Percentiles rank a stretch among this genome's conserved stretches.
Conservation (phyloP, 2,329 filamentous ascomycete genomes). For the Beauveria pseudobassiana region DNA sequence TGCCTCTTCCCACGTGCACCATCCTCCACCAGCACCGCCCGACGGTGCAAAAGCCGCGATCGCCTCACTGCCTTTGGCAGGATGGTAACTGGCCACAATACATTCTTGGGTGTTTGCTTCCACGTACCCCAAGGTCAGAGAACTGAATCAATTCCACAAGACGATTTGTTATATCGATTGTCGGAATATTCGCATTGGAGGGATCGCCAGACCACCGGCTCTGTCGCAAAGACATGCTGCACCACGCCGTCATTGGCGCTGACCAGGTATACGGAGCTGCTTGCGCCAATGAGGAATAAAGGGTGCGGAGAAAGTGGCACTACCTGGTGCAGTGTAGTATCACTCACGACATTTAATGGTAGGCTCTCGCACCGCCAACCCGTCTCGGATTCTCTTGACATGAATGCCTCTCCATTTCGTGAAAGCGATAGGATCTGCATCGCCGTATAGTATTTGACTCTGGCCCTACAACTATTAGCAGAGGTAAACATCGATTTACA, state of each 20-base stretch:
- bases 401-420: slow-evolving; percentile 41
- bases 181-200: slow-evolving; percentile 51
- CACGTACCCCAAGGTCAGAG: slow-evolving; percentile 58
- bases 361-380: slow-evolving; percentile 46
- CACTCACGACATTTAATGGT: slow-evolving; percentile 33
- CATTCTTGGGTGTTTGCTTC: slow-evolving; percentile 52
- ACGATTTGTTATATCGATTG: slow-evolving; percentile 12
- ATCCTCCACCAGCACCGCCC: slow-evolving; percentile 31
- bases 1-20: slow-evolving; percentile 44
- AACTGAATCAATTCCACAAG: slow-evolving; percentile 40
- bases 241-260: slow-evolving; percentile 36
- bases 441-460: slow-evolving; percentile 11
- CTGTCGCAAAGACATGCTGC: slow-evolving; percentile 55
- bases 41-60: slow-evolving; percentile 44
- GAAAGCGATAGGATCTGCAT: slow-evolving; percentile 41
- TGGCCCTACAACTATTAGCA: slow-evolving; percentile 8
- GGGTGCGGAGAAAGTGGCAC: slow-evolving; percentile 51
- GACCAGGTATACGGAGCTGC: slow-evolving; percentile 51
- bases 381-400: slow-evolving; percentile 30
- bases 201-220: slow-evolving; percentile 49
- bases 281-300: slow-evolving; percentile 53
- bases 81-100: slow-evolving; percentile 56
- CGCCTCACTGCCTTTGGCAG: slow-evolving; percentile 42
- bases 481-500: not conserved
- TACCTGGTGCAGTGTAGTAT: slow-evolving; percentile 44